A percentile compares a stretch with the other conserved stretches of the same genome.
Conservation (phyloP, 2,329 filamentous ascomycete genomes). For the Trichoderma arundinaceum region DNA sequence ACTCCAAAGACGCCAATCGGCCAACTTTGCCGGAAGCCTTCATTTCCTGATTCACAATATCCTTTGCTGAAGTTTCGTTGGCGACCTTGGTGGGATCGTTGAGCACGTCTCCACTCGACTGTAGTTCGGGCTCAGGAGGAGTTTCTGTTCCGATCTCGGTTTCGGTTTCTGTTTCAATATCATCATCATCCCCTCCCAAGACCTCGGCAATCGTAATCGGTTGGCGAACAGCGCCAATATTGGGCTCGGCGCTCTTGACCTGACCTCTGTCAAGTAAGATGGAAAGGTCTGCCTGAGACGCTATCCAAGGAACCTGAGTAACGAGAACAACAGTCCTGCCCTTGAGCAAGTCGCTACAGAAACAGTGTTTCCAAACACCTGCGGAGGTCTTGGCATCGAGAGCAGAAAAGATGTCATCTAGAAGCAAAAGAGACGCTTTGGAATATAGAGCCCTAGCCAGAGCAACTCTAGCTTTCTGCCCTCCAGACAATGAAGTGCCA, state of each 20-base stretch:
- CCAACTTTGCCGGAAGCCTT: constrained; percentile 52
- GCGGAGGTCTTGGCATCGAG: constrained; percentile 64
- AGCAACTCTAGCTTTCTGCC: constrained; percentile 62
- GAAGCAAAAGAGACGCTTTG: constrained; percentile 58
- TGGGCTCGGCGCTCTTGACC: constrained; percentile 49
- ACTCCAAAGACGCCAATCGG: constrained; percentile 53
- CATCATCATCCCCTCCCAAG: constrained; percentile 43
- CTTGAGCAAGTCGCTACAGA: constrained; percentile 60
- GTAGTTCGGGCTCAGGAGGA: constrained; percentile 40
- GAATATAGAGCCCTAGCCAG: constrained; percentile 64
- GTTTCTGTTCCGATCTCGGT: constrained; percentile 37
- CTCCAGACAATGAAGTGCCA: constrained; percentile 61
- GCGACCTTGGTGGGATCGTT: constrained; percentile 44
- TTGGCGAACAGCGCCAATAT: constrained; percentile 53
- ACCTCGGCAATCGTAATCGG: constrained; percentile 52
- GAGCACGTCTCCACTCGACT: constrained; percentile 40
- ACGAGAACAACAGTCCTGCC: constrained; percentile 63
- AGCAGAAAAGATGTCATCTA: constrained; percentile 66
- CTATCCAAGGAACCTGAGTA: constrained; percentile 61
- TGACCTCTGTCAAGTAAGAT: constrained; percentile 54
- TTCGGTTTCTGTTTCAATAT: constrained; percentile 37
- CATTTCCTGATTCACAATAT: constrained; percentile 56
- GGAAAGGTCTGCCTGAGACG: constrained; percentile 56
- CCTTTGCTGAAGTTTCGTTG: constrained; percentile 47
- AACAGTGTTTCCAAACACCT: constrained; percentile 61